Conservation (phyloP, 768 basidiomycete genomes). For the Paxillus rubicundulus region DNA sequence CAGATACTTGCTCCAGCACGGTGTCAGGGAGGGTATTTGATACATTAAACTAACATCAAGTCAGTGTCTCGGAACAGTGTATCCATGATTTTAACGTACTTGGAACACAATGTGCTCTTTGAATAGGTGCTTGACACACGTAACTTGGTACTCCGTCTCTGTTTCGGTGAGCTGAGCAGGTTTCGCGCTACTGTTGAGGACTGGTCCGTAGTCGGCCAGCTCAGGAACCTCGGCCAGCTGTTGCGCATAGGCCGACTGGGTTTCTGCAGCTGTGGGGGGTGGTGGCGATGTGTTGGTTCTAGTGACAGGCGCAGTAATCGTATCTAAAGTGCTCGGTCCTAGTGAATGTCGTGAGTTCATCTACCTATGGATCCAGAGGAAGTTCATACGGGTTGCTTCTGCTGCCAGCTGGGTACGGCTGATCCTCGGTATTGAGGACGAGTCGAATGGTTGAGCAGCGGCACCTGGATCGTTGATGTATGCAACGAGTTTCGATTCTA, state of each 20-base stretch:
- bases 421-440: constrained; percentile 85
- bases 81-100: constrained; percentile 42
- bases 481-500: constrained; percentile 90
- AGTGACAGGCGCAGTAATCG: constrained; percentile 68
- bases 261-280: constrained; percentile 82
- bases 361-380: constrained; percentile 5
- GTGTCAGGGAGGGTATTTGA: constrained; percentile 96
- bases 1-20: constrained; percentile 89
- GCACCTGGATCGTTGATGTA: constrained; percentile 86
- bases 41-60: constrained; percentile 77
- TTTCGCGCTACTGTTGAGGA: constrained; percentile 81
- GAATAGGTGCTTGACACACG: constrained; percentile 96
- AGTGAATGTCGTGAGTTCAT: constrained; percentile 8
- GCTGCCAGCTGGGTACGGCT: constrained; percentile 90
- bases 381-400: constrained; percentile 74
- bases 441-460: constrained; percentile 74
- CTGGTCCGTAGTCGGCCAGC: constrained; percentile 77
- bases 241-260: constrained; percentile 81
- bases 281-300: constrained; percentile 60
- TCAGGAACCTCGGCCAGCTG: constrained; percentile 88
- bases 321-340: constrained; percentile 88
- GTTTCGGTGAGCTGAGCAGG: constrained; percentile 87
- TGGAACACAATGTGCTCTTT: constrained; percentile 63
- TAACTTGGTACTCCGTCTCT: constrained; percentile 97
- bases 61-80: constrained; percentile 57